phyloP scores from a whole-genome alignment of 2,329 filamentous ascomycete genomes.

The Exutisphaerella laricina region DNA sequence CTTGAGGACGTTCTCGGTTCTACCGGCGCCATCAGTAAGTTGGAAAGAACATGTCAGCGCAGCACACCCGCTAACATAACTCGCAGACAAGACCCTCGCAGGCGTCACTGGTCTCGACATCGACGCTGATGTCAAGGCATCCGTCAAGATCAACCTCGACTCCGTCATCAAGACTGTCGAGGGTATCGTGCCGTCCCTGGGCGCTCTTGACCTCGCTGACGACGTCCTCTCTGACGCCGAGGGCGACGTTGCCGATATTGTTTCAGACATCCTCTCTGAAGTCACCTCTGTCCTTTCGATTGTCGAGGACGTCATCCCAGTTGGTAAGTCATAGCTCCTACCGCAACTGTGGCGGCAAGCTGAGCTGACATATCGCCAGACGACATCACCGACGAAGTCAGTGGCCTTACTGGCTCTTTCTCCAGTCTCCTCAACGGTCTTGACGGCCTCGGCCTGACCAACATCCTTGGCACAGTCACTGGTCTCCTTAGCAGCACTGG shows the following conservation, averaged over 20 bases:
- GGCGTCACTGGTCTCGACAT: conserved; percentile 4
- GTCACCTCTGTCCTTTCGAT: conserved; percentile 10
- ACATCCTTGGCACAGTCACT: conserved; percentile 12
- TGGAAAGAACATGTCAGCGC: no score
- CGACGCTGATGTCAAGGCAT: conserved; percentile 1
- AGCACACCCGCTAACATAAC: background rate
- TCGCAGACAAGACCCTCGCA: background rate
- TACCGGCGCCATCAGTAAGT: conserved; percentile 7
- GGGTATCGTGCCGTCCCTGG: background rate
- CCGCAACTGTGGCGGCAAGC: no score
- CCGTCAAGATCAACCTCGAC: conserved; percentile 1
- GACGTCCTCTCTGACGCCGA: background rate
- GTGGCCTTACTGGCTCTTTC: conserved; percentile 8
- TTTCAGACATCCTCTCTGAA: conserved; percentile 12
- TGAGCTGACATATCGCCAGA: no score
- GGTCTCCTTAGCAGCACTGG: conserved; percentile 8
- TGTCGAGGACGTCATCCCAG: conserved; percentile 10
- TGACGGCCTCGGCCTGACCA: conserved; percentile 11
- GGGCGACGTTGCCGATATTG: conserved; percentile 5
- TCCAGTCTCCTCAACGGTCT: conserved; percentile 11
- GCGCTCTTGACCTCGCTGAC: background rate
- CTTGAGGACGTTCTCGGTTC: conserved; percentile 8
- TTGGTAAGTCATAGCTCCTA: conserved; percentile 13
- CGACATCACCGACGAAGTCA: conserved; percentile 6
- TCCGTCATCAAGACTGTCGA: conserved; percentile 1